Conservation (phyloP, 176 grass and related monocot species). For the Bonia amplexicaulis region DNA sequence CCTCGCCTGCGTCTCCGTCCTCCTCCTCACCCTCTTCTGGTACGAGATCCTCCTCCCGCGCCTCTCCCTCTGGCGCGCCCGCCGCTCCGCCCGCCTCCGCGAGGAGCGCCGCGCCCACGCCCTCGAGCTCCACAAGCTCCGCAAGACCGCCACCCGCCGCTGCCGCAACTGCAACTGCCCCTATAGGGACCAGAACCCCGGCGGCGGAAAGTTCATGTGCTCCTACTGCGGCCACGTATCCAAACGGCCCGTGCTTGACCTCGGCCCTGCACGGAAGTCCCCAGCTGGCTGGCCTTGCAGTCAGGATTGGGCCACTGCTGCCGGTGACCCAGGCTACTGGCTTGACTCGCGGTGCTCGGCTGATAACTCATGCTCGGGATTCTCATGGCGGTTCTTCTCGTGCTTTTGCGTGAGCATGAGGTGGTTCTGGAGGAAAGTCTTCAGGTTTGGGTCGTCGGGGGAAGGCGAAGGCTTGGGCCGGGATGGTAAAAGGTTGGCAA, state of each 20-base stretch:
- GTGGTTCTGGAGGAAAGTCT: conserved; percentile 59
- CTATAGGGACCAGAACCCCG: conserved; percentile 92
- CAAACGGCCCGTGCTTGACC: conserved; percentile 75
- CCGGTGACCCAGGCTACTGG: conserved; percentile 41
- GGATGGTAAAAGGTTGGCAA: conserved; percentile 39
- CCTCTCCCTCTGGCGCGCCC: conserved; percentile 69
- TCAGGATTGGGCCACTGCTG: conserved; percentile 54
- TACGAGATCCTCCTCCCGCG: conserved; percentile 88
- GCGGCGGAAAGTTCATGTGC: conserved; percentile 90
- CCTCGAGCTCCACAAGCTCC: conserved; percentile 76
- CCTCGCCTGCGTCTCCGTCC: conserved; percentile 86
- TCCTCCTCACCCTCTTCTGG: conserved; percentile 95
- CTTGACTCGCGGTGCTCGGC: conserved; percentile 37
- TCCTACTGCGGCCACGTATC: conserved; percentile 86
- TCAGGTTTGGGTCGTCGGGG: conserved; percentile 50
- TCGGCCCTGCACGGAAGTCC: conserved; percentile 31
- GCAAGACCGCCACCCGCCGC: conserved; percentile 74
- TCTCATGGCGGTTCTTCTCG: conserved; percentile 38
- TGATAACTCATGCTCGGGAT: conserved; percentile 41
- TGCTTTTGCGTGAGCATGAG: conserved; percentile 25
- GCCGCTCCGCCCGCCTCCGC: conserved; percentile 72
- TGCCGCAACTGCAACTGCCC: conserved; percentile 91
- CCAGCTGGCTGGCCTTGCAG: conserved; percentile 59
- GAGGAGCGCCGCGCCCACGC: conserved; percentile 68
- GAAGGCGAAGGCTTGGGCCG: conserved; percentile 28